Evolutionary conservation across 2,329 filamentous ascomycete genomes (phyloP).

Genomic region (Emmonsia crescens): DNA sequence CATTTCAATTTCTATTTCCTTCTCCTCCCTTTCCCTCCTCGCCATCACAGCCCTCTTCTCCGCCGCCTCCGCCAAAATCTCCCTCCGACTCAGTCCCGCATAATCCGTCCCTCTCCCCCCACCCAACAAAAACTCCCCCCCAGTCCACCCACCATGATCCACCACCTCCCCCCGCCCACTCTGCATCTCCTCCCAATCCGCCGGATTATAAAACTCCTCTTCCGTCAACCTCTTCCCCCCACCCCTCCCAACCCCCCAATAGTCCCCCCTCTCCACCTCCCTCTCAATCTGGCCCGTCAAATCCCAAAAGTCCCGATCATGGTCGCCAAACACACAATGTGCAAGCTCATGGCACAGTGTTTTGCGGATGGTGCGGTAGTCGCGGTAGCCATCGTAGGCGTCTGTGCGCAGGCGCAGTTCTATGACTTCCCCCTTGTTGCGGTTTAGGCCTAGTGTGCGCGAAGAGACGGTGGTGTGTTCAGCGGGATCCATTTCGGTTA

Average conservation of each 20-base stretch:
- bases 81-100: slow-evolving; percentile 54
- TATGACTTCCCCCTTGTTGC: slow-evolving; percentile 80
- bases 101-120: slow-evolving; percentile 19
- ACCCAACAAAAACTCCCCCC: slow-evolving; percentile 66
- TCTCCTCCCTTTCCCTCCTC: slow-evolving; percentile 28
- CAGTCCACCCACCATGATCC: slow-evolving; percentile 66
- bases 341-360: slow-evolving; percentile 92
- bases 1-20: too few relatives aligned
- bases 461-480: slow-evolving; percentile 74
- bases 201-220: slow-evolving; percentile 49
- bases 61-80: slow-evolving; percentile 63
- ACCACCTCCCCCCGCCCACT: slow-evolving; percentile 41
- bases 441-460: slow-evolving; percentile 73
- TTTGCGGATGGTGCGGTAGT: slow-evolving; percentile 82
- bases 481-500: slow-evolving; percentile 92
- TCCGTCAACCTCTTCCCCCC: slow-evolving; percentile 53
- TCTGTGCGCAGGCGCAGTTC: slow-evolving; percentile 87
- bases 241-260: slow-evolving; percentile 61
- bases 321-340: slow-evolving; percentile 77
- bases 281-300: slow-evolving; percentile 76
- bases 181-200: slow-evolving; percentile 40
- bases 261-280: slow-evolving; percentile 74
- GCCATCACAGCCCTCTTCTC: slow-evolving; percentile 53
- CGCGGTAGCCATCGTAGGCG: slow-evolving; percentile 82
- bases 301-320: slow-evolving; percentile 84